Evolutionary conservation across 805 yeast genomes (phyloP), one percentile per base, ranked within the genome.

Genomic region (Zygotorulaspora sp.): DNA sequence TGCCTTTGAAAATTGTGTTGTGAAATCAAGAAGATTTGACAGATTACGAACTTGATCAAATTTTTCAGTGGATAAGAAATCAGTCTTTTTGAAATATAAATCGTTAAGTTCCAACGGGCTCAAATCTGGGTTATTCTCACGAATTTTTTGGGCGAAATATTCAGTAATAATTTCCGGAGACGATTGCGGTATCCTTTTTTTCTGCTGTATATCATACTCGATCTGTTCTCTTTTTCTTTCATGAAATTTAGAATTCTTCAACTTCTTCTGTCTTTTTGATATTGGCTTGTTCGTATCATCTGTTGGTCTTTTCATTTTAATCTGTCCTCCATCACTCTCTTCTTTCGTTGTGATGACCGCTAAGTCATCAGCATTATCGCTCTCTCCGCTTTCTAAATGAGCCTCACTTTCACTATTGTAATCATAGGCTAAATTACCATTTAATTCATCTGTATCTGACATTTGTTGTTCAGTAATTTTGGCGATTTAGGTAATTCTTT

Each of bases 41-140:
- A 84, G 59, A 24, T 55, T 70, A 45, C 95, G 70, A 5, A 65
- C 64, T 14, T 69, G 65, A 3, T 68, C 71, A 51, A 74, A 80
- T 24, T 72, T 78, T 1, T 78, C 70, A 0, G 90, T 80, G 28
- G 80, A 77, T 28, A 79, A 66, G 48, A 88, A 70, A 44, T 75
- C 72, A 4, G 65, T 44, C 57, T 75, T 76, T 58, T 72, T 67
- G 58, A 78, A 65, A 51, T 79, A 80, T 35, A 74, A 50, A 32
- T 84, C 95, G 14, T 77, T 66, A 42, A 86, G 68, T 56, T 89
- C 96, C 39, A 89, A 62, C 3, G 86, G 76, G 16, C 94, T 79
- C 22, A 85, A 67, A 45, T 83, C 81, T 10, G 80, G 74, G 52
- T 82, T 74, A 44, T 71, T 67, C 40, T 68, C 72, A 30, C 83